These are phyloP conservation scores for Podila epicladia DNA, from an alignment of 192 early-diverging fungal genomes.

Conservation along the genomic window DNA sequence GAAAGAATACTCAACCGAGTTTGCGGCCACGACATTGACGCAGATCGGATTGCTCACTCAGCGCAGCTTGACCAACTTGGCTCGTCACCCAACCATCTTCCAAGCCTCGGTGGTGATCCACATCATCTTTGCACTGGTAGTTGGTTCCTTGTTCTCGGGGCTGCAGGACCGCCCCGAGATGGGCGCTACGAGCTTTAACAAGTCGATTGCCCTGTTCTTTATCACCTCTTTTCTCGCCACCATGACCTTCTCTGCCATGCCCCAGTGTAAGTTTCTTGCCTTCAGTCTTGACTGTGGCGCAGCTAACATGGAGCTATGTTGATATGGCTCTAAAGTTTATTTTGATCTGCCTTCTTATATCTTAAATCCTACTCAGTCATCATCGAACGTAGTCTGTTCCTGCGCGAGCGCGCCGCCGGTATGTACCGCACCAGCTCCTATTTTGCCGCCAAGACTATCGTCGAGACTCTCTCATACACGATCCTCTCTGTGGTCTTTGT, in stretches of 20 bases:
- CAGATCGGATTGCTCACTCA: conserved; percentile 67
- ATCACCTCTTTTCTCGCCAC: conserved; percentile 54
- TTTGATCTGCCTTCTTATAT: conserved; percentile 37
- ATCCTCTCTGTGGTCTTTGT: conserved; percentile 84
- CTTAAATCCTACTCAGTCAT: conserved; percentile 66
- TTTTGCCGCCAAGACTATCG: conserved; percentile 70
- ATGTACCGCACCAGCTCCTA: conserved; percentile 78
- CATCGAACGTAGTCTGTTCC: conserved; percentile 73
- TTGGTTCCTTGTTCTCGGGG: conserved; percentile 49
- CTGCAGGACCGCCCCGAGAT: conserved; percentile 34
- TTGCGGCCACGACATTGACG: conserved; percentile 47
- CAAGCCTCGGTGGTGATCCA: conserved; percentile 64
- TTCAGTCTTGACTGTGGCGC: conserved; percentile 69
- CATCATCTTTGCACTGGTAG: conserved; percentile 57
- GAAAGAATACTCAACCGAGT: conserved; percentile 36
- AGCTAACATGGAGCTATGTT: conserved; percentile 12
- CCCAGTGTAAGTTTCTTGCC: conserved; percentile 60
- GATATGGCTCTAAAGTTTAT: conserved; percentile 54
- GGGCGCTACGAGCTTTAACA: conserved; percentile 57
- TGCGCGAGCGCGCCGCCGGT: conserved; percentile 77
- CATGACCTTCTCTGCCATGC: conserved; percentile 72
- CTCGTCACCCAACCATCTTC: conserved; percentile 70
- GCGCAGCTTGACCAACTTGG: conserved; percentile 72
- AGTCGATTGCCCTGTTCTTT: conserved; percentile 48
- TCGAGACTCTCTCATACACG: conserved; percentile 49